A percentile compares a stretch with the other conserved stretches of the same genome.
phyloP scores from a whole-genome alignment of 2,329 filamentous ascomycete species.

The Penicillium sp. region DNA sequence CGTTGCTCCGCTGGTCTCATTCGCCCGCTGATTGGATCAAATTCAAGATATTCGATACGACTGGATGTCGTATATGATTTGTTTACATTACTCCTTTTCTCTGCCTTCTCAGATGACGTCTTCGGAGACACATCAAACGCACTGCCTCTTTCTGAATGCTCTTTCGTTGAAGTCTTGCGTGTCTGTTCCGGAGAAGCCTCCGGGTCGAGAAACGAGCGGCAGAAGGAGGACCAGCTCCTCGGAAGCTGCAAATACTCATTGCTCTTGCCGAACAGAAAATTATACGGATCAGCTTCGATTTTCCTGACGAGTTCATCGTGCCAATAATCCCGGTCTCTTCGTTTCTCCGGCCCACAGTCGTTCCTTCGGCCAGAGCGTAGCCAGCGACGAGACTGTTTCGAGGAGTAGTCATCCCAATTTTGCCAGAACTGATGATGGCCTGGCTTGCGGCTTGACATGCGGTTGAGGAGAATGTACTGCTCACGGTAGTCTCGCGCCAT shows the following conservation, averaged over 20 bases:
- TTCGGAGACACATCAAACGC: neutral
- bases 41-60: neutral
- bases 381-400: neutral
- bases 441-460: neutral
- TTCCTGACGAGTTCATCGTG: constrained; percentile 30
- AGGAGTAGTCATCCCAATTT: neutral
- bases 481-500: constrained; percentile 1
- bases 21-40: constrained; percentile 13
- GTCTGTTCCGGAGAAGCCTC: neutral
- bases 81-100: neutral
- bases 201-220: constrained; percentile 5
- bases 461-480: constrained; percentile 1
- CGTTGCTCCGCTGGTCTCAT: constrained; percentile 5
- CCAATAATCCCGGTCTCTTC: constrained; percentile 19
- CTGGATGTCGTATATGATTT: neutral
- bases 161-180: neutral
- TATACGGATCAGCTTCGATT: constrained; percentile 37
- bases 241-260: constrained; percentile 21
- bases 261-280: constrained; percentile 37
- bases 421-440: neutral
- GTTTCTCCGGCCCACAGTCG: constrained; percentile 18
- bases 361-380: constrained; percentile 3
- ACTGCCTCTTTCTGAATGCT: neutral
- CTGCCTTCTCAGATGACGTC: neutral
- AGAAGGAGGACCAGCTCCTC: constrained; percentile 10